Conservation (phyloP, 2,329 filamentous ascomycete species). For the Kalaharituber pfeilii region DNA sequence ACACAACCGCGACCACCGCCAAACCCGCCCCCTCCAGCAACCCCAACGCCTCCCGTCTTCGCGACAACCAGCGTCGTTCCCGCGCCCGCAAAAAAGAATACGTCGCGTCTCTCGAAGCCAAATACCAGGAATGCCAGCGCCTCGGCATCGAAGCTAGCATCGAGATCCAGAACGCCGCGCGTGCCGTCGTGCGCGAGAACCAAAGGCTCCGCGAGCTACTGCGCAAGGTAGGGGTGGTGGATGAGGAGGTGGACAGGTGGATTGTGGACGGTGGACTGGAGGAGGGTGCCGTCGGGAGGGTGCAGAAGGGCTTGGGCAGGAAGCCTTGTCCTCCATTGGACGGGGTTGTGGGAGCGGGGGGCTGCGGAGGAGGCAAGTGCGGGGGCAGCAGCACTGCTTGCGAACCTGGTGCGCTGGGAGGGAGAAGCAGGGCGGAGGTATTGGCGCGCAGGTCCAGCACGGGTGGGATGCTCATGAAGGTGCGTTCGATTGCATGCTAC, state of each 20-base stretch:
- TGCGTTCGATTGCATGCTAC: background rate
- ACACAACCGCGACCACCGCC: too few relatives aligned
- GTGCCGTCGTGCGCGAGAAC: constrained; percentile 54
- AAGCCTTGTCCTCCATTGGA: constrained; percentile 12
- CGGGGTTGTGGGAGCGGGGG: constrained; percentile 2
- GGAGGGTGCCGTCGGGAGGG: constrained; percentile 10
- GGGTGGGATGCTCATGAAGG: constrained; percentile 3
- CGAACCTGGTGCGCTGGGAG: constrained; percentile 13
- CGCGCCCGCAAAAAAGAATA: constrained; percentile 58
- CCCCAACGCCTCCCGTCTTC: constrained; percentile 39
- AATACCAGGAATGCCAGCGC: constrained; percentile 44
- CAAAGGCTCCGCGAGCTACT: constrained; percentile 43
- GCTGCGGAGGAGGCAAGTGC: constrained; percentile 2
- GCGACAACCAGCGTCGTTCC: constrained; percentile 62
- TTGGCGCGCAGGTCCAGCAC: constrained; percentile 5
- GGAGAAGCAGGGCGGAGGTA: constrained; percentile 10
- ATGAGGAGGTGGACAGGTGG: constrained; percentile 35
- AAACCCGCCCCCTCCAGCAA: too few relatives aligned
- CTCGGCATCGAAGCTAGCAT: constrained; percentile 48
- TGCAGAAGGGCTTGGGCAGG: constrained; percentile 11
- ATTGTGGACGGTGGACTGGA: constrained; percentile 11
- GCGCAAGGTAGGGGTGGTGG: constrained; percentile 38
- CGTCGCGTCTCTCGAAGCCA: constrained; percentile 49
- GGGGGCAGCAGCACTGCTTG: constrained; percentile 8
- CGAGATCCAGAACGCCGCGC: constrained; percentile 55